Base-by-base conservation (phyloP, 345 rosid species). In the Boechera stricta region DNA sequence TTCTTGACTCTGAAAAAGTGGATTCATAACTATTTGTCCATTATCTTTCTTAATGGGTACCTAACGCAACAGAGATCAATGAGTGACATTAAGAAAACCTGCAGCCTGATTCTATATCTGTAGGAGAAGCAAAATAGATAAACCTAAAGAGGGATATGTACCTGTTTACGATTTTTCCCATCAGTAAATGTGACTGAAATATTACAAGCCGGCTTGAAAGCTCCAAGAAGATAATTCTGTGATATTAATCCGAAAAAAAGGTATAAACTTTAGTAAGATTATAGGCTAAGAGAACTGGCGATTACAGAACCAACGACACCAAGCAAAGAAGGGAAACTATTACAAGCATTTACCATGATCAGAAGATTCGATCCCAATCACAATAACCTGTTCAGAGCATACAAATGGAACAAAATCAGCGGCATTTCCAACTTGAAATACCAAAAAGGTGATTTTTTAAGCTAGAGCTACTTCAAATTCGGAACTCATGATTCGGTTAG, bases 1-100 rank as follows among this genome's bases (percentile, higher is more conserved):
- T 90, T 92, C 99, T 86, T 92, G 98, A 81, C 96, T 92, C 71
- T 90, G 94, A 72, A 92, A 92, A 64, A 95, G 91, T 21, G 97
- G 94, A 38, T 87, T 85, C 90, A 84, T 85, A 64, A 82, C 82
- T 2, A 85, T 88, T 79, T 95, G 98, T 44, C 99, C 98, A 83
- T 88, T 91, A 82, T 92, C 98, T 88, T 90, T 95, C 91, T 95
- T 95, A 79, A 85, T 21, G 2, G 98, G 94, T 54, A 95, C 96
- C 99, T 92, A 71, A 1, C 10, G 21, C 77, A 71, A 64, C 52
- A 72, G 42, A 55, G 63, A 60, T 52, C 49, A 81, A 39, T 1
- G 13, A 38, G 10, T 63, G 18, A 21, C 11, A 38, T 42, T 26
- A 55, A 79, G 33, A 36, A 21, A 62, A 1, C 24, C 21, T 5